Evolutionary conservation across 352 stramenopile species (phyloP), one percentile per base, ranked within the genome.

Genomic region (Chrysophaeum taylorii): DNA sequence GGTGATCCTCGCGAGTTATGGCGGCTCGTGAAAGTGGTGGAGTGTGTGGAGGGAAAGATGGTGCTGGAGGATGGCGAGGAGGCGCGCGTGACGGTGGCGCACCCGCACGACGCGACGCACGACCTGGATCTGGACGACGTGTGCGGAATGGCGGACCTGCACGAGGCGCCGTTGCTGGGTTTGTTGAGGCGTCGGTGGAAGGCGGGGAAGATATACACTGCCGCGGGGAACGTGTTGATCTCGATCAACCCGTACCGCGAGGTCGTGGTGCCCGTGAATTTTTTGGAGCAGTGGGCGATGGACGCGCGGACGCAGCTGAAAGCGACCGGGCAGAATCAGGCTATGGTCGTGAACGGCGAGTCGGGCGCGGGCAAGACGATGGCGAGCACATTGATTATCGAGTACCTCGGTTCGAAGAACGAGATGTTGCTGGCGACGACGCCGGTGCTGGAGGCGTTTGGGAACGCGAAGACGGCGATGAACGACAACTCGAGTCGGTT

Each of bases 371-470:
- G 80, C 23, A 85, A 85, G 70, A 85, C 80, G 5, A 79, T 84
- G 69, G 77, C 80, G 16, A 82, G 72, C 14, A 85, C 85, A 35
- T 69, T 84, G 25, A 62, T 62, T 31, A 21, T 62, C 50, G 25
- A 84, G 37, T 76, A 85, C 1, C 82, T 85, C 73, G 71, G 70
- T 5, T 84, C 78, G 41, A 48, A 82, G 9, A 15, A 25, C 7
- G 15, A 4, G 50, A 2, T 25, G 15, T 33, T 96, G 9, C 91
- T 96, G 33, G 86, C 95, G 61, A 89, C 92, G 31, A 95, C 94
- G 69, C 86, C 89, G 35, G 80, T 96, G 69, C 82, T 96, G 37
- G 90, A 96, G 73, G 92, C 90, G 25, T 96, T 96, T 64, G 90
- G 90, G 70, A 96, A 96, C 73, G 90, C 90, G 33, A 95, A 95